Base-by-base conservation (phyloP, 345 rosid genomes). In the Sonneratia caseolaris region DNA sequence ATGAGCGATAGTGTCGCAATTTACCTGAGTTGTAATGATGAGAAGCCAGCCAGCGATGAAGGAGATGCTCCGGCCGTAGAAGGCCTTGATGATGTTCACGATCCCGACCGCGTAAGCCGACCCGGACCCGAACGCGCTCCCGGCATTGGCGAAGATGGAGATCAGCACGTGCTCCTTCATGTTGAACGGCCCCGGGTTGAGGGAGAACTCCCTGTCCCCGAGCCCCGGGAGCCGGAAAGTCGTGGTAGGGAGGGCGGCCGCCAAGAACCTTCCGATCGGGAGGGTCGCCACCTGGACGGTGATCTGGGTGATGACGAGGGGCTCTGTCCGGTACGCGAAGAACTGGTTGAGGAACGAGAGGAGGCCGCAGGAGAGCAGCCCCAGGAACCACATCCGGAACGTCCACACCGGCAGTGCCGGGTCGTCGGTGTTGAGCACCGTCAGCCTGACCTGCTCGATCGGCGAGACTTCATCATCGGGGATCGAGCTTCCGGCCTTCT, bases 301-400 rank as follows among this genome's bases (percentile, higher is more conserved):
- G 68, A 75, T 75, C 53, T 64, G 69, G 7, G 66, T 75, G 35
- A 75, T 70, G 38, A 64, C 14, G 65, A 75, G 77, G 18, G 77
- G 72, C 71, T 76, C 71, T 1, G 74, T 71, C 37, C 78, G 70
- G 74, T 66, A 76, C 1, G 71, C 62, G 49, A 76, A 76, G 74
- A 76, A 76, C 56, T 76, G 78, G 75, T 76, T 71, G 62, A 76
- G 75, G 68, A 76, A 76, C 5, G 78, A 76, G 48, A 76, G 71
- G 70, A 72, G 72, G 72, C 68, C 21, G 38, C 79, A 76, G 0
- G 73, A 72, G 37, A 72, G 22, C 12, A 76, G 36, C 65, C 79
- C 76, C 4, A 76, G 66, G 64, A 69, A 68, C 79, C 79, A 76
- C 79, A 76, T 76, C 66, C 79, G 68, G 66, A 75, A 75, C 0